Evolutionary conservation across 176 grass and related monocot genomes (phyloP).

Genomic region (Aegilops sharonensis): DNA sequence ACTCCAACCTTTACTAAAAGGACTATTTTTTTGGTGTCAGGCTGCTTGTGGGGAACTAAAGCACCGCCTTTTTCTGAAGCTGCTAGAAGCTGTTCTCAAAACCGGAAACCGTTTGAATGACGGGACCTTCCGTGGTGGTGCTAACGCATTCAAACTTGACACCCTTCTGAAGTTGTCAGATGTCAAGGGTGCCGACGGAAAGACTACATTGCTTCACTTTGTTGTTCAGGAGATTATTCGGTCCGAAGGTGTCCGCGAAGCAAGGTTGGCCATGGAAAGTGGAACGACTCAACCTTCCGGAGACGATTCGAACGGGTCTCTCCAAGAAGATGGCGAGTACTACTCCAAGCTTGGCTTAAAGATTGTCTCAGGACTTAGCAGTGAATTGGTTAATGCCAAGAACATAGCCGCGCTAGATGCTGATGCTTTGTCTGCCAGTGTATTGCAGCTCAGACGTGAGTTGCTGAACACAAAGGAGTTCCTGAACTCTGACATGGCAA

Average conservation of each 20-base stretch:
- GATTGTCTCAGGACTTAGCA: slow-evolving; percentile 66
- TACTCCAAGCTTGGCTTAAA: slow-evolving; percentile 58
- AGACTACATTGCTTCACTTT: slow-evolving; percentile 86
- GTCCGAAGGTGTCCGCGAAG: slow-evolving; percentile 68
- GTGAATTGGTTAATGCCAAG: slow-evolving; percentile 69
- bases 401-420: slow-evolving; percentile 65
- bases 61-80: slow-evolving; percentile 74
- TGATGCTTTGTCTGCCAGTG: slow-evolving; percentile 52
- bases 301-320: slow-evolving; percentile 34
- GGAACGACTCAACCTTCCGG: slow-evolving; percentile 33
- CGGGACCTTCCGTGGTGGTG: slow-evolving; percentile 75
- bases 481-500: slow-evolving; percentile 48
- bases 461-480: slow-evolving; percentile 59
- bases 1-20: not conserved
- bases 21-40: slow-evolving; percentile 33
- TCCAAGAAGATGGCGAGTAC: slow-evolving; percentile 24
- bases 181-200: slow-evolving; percentile 72
- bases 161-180: slow-evolving; percentile 86
- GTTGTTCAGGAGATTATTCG: slow-evolving; percentile 77
- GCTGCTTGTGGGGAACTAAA: slow-evolving; percentile 81
- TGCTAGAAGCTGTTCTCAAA: slow-evolving; percentile 93
- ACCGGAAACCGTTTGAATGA: slow-evolving; percentile 90
- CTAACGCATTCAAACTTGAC: slow-evolving; percentile 90
- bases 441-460: slow-evolving; percentile 40
- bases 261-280: slow-evolving; percentile 38